Evolutionary conservation across 345 rosid genomes (phyloP), one percentile per base, ranked within the genome.

Genomic region (Hevea brasiliensis): DNA sequence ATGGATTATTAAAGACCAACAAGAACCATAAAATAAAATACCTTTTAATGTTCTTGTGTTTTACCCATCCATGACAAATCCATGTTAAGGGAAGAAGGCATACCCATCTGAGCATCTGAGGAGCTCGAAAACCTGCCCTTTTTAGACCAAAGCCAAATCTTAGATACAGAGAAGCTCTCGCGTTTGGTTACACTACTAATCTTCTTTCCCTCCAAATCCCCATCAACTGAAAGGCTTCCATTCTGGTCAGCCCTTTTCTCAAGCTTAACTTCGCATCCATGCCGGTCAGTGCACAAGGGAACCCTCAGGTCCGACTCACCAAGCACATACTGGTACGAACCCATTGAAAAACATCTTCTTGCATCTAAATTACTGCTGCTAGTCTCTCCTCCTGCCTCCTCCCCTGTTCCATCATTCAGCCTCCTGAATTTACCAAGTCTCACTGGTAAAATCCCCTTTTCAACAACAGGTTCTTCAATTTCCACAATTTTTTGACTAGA

Each of bases 351-450:
- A 77, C 81, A 77, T 67, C 81, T 72, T 54, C 81, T 67, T 17
- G 76, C 81, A 67, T 77, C 81, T 54, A 77, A 77, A 54, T 77
- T 77, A 48, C 81, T 77, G 48, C 81, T 77, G 68, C 81, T 77
- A 60, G 76, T 72, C 68, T 77, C 81, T 61, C 70, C 81, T 41
- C 63, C 73, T 41, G 48, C 69, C 65, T 72, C 37, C 37, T 32
- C 81, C 17, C n/a, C 65, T 44, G 35, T 21, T 24, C 21, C 81
- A 68, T 56, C 77, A 68, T 54, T 35, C 32, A 72, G 62, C 68
- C 47, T 77, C 76, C 69, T 77, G 81, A 77, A 77, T 66, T 77
- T 77, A 35, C 81, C 81, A n/a, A 77, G 76, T 55, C 81, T 72
- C 32, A 77, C 81, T 6, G 76, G 81, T 13, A 77, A 53, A 29